Evolutionary conservation across 495 filamentous ascomycete genomes (phyloP).

Genomic region (Cairneyella variabilis): DNA sequence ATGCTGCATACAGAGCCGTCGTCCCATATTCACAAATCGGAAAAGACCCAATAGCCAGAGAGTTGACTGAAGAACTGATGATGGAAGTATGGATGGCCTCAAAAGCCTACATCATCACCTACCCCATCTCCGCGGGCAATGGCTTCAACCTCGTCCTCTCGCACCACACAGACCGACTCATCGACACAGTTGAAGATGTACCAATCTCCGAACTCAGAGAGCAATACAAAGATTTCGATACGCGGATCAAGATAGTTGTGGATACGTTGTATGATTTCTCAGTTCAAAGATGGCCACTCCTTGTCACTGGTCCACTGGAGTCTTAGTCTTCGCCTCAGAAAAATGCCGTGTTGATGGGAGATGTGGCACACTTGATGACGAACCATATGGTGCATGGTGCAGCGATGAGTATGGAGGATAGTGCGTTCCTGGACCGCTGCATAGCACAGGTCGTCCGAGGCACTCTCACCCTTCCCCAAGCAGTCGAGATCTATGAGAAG

Average conservation of each 20-base stretch:
- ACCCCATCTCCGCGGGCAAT: conserved; percentile 42
- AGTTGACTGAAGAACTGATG: conserved; percentile 34
- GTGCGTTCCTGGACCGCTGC: conserved; percentile 27
- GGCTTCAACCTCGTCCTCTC: conserved; percentile 47
- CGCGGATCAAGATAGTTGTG: conserved; percentile 33
- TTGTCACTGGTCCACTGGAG: conserved; percentile 29
- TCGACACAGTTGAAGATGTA: conserved; percentile 29
- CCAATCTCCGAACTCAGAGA: conserved; percentile 29
- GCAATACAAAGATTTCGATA: conserved; percentile 33
- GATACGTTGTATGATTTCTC: conserved; percentile 20
- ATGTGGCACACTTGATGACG: conserved; percentile 48
- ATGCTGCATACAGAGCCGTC: conserved; percentile 38
- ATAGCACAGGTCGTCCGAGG: conserved; percentile 10
- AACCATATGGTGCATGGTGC: conserved; percentile 47
- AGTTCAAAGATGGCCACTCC: conserved; percentile 40
- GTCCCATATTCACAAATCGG: conserved; percentile 36
- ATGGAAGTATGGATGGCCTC: conserved; percentile 45
- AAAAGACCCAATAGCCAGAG: conserved; percentile 33
- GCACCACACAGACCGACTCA: conserved; percentile 32
- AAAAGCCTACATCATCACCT: conserved; percentile 44
- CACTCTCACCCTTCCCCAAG: background rate
- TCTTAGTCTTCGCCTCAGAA: conserved; percentile 30
- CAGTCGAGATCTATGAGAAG: conserved; percentile 26
- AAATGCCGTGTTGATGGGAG: conserved; percentile 39
- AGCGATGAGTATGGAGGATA: conserved; percentile 41